These are phyloP conservation scores for Thalassiosira mediterranea DNA, from an alignment of 352 stramenopile species.

Conservation along the genomic window DNA sequence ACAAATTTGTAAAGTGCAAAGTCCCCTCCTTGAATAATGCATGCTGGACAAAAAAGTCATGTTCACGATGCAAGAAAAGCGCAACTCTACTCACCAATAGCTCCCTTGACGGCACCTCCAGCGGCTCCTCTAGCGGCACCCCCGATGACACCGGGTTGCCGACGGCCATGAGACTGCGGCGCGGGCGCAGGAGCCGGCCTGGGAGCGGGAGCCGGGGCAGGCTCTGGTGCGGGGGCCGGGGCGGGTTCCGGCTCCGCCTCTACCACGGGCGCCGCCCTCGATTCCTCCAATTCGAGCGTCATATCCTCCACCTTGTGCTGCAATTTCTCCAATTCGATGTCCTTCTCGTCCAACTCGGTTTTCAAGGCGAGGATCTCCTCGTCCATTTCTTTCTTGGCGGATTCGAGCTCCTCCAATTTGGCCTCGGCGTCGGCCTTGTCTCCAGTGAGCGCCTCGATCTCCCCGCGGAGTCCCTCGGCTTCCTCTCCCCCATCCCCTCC, in stretches of 20 bases:
- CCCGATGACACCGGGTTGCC: constrained; percentile 13
- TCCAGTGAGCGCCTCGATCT: not conserved
- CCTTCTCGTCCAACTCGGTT: constrained; percentile 2
- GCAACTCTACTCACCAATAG: constrained; percentile 19
- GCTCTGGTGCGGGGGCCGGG: not conserved
- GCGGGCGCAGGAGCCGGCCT: constrained; percentile 6
- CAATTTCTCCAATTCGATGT: not conserved
- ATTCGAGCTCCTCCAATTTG: constrained; percentile 11
- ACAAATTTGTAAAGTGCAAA: too few relatives aligned
- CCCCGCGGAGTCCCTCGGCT: not conserved
- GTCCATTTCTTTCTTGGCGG: constrained; percentile 1
- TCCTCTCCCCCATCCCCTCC: constrained; percentile 18
- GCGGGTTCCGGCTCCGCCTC: not conserved
- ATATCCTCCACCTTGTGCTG: not conserved
- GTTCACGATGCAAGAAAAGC: constrained; percentile 1
- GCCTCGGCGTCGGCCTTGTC: not conserved
- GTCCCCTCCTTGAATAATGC: not conserved
- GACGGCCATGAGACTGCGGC: constrained; percentile 2
- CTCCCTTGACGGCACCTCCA: constrained; percentile 22
- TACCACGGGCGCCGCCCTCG: constrained; percentile 2
- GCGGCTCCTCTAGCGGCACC: constrained; percentile 45
- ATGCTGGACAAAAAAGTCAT: not conserved
- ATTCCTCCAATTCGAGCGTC: not conserved
- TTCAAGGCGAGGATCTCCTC: constrained; percentile 7
- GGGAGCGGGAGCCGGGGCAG: constrained; percentile 1